Conservation (phyloP, 1,139 yeast genomes). For the Scheffersomyces lignicola region DNA sequence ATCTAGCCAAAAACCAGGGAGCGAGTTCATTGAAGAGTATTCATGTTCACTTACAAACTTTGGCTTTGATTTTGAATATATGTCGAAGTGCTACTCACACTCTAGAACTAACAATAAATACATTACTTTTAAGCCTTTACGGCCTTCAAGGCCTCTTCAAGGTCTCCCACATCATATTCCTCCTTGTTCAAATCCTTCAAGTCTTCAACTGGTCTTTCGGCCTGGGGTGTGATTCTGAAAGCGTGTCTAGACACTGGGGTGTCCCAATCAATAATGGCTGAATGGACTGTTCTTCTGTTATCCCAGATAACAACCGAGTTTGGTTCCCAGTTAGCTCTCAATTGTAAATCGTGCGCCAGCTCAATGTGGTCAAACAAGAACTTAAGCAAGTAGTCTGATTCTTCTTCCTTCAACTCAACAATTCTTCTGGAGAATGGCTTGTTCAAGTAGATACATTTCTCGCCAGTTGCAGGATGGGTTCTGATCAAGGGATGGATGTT, state of each 20-base stretch:
- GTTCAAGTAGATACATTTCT: constrained; percentile 53
- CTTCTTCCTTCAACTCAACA: constrained; percentile 57
- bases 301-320: constrained; percentile 56
- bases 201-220: constrained; percentile 45
- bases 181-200: constrained; percentile 33
- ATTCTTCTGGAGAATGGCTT: constrained; percentile 55
- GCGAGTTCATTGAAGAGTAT: too few species aligned
- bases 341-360: constrained; percentile 52
- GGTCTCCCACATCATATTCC: constrained; percentile 40
- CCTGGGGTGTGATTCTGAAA: constrained; percentile 47
- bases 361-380: constrained; percentile 52
- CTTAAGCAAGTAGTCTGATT: constrained; percentile 49
- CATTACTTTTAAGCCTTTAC: constrained; percentile 15
- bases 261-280: constrained; percentile 39
- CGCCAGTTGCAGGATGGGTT: constrained; percentile 56
- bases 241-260: constrained; percentile 45
- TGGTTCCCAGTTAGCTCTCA: constrained; percentile 59
- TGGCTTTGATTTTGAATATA: too few species aligned
- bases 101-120: too few species aligned
- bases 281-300: constrained; percentile 43
- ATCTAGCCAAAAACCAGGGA: too few species aligned
- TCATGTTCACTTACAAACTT: too few species aligned
- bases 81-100: too few species aligned
- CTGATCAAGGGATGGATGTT: constrained; percentile 57
- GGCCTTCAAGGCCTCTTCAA: constrained; percentile 33